phyloP scores from a whole-genome alignment of 495 filamentous ascomycete species.

The Penicillium crystallinum region DNA sequence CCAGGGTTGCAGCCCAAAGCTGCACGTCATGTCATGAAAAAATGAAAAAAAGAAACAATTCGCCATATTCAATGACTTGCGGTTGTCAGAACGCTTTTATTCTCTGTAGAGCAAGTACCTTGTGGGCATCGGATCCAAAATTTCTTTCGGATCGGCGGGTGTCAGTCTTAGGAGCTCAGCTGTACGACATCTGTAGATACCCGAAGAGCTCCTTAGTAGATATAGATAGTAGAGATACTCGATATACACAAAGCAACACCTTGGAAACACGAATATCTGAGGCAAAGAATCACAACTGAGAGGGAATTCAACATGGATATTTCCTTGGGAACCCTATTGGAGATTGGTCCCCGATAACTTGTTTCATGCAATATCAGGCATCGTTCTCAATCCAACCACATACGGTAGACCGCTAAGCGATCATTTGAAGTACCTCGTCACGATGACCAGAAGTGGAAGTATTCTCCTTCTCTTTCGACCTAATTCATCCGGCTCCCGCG shows the following conservation, averaged over 20 bases:
- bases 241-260: background rate
- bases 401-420: background rate
- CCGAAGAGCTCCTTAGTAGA: background rate
- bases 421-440: constrained; percentile 2
- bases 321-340: background rate
- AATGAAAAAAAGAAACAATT: background rate
- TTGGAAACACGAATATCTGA: no score
- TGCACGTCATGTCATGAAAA: constrained; percentile 1
- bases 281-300: no score
- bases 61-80: constrained; percentile 6
- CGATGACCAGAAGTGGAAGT: background rate
- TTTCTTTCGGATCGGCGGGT: constrained; percentile 11
- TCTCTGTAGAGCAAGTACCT: constrained; percentile 20
- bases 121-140: constrained; percentile 21
- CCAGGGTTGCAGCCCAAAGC: background rate
- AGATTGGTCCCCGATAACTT: background rate
- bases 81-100: constrained; percentile 20
- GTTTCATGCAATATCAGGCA: constrained; percentile 4
- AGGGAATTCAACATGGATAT: no score
- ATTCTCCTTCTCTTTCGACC: background rate
- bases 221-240: background rate
- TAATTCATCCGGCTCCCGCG: constrained; percentile 13
- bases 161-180: constrained; percentile 8
- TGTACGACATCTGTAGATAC: background rate
- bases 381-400: constrained; percentile 2